Percentiles rank a stretch among this genome's conserved stretches.
Conservation (phyloP, 2,329 filamentous ascomycete species). For the Penicillium psychrosexuale region DNA sequence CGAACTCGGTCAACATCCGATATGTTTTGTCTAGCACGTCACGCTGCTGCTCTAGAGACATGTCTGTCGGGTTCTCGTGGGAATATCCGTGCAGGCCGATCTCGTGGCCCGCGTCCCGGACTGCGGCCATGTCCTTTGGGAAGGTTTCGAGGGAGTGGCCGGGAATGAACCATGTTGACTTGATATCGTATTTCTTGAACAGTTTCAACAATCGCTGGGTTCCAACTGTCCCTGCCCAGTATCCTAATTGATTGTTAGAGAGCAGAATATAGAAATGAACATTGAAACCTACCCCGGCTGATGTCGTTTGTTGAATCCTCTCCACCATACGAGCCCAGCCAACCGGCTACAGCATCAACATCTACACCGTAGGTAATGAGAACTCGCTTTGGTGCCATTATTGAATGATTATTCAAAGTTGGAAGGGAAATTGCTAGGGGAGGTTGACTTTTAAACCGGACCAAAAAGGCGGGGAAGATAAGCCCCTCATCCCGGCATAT, state of each 20-base stretch:
- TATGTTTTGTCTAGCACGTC: conserved; percentile 76
- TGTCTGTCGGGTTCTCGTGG: conserved; percentile 69
- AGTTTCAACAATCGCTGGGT: conserved; percentile 65
- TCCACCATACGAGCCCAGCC: conserved; percentile 35
- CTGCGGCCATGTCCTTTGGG: conserved; percentile 60
- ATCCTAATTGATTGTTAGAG: conserved; percentile 37
- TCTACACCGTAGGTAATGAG: conserved; percentile 33
- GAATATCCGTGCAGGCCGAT: conserved; percentile 69
- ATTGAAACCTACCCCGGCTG: conserved; percentile 24
- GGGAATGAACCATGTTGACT: conserved; percentile 64
- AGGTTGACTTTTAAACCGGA: neutral
- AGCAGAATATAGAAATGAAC: neutral
- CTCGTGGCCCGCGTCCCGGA: conserved; percentile 64
- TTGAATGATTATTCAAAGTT: neutral
- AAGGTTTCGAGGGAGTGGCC: conserved; percentile 64
- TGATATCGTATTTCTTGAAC: conserved; percentile 69
- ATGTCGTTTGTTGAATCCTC: conserved; percentile 34
- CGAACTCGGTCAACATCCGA: conserved; percentile 70
- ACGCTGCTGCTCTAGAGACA: conserved; percentile 71
- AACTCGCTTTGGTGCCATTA: conserved; percentile 27
- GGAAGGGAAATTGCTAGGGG: neutral
- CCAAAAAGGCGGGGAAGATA: conserved; percentile 15
- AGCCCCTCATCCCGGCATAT: neutral
- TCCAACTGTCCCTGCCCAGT: conserved; percentile 67
- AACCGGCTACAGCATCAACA: conserved; percentile 34